Evolutionary conservation across 441 rosid genomes (phyloP).

Genomic region (Eruca vesicaria): DNA sequence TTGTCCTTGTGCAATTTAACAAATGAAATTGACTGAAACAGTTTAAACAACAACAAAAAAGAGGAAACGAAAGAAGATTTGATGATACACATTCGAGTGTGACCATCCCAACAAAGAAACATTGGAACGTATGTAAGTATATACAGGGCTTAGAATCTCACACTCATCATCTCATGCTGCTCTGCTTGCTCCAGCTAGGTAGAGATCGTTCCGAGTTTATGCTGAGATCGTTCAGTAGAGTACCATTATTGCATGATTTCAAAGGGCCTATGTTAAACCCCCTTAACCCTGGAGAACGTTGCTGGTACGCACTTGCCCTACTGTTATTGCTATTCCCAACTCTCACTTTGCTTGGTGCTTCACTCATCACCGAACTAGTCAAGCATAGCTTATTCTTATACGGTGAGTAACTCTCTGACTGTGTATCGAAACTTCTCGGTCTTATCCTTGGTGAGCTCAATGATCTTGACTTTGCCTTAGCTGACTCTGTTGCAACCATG

Average conservation of each 20-base stretch:
- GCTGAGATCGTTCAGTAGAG: conserved; percentile 48
- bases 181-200: conserved; percentile 45
- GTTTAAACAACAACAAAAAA: neutral
- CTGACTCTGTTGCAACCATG: conserved; percentile 91
- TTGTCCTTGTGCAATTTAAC: neutral
- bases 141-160: neutral
- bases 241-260: conserved; percentile 45
- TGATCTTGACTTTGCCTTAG: conserved; percentile 80
- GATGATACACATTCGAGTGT: neutral
- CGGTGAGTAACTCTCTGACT: conserved; percentile 80
- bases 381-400: conserved; percentile 59
- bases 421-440: conserved; percentile 62
- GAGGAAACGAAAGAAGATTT: neutral
- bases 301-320: conserved; percentile 54
- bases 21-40: neutral
- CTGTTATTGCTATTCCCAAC: neutral
- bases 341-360: conserved; percentile 43
- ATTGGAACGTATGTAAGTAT: neutral
- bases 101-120: neutral
- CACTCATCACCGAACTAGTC: conserved; percentile 42
- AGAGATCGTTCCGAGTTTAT: conserved; percentile 55
- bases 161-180: conserved; percentile 27
- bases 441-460: conserved; percentile 73
- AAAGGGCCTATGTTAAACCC: conserved; percentile 44
- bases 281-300: conserved; percentile 83